A percentile compares a stretch with the other conserved stretches of the same genome.
Evolutionary conservation across 768 basidiomycete genomes (phyloP).

Genomic region (Gautieria morchelliformis): DNA sequence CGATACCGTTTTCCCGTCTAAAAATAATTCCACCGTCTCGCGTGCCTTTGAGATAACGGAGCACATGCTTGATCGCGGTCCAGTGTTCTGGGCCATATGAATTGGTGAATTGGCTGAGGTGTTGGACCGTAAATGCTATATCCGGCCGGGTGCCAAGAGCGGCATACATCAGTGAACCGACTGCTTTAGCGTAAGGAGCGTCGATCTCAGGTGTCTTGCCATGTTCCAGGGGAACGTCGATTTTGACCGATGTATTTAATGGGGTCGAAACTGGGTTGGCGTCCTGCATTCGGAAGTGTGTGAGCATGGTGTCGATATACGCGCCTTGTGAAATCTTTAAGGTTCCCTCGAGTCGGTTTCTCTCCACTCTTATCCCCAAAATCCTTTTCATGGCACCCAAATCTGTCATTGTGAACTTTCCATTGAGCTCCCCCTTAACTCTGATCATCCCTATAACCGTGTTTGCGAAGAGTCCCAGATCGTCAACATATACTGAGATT

Average conservation of each 20-base stretch:
- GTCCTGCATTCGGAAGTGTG: slow-evolving; percentile 3
- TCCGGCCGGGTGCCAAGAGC: slow-evolving; percentile 25
- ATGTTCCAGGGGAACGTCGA: background rate
- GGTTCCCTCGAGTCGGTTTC: slow-evolving; percentile 10
- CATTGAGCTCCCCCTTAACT: slow-evolving; percentile 8
- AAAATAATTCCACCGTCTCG: slow-evolving; percentile 8
- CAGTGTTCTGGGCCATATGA: slow-evolving; percentile 17
- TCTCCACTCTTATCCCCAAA: slow-evolving; percentile 29
- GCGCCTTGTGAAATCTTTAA: slow-evolving; percentile 6
- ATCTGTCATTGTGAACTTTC: slow-evolving; percentile 25
- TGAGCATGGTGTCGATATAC: slow-evolving; percentile 9
- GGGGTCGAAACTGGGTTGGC: slow-evolving; percentile 9
- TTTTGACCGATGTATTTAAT: slow-evolving; percentile 1
- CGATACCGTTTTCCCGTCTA: background rate
- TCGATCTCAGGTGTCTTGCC: background rate
- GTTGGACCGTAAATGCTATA: slow-evolving; percentile 20
- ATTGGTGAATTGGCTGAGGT: slow-evolving; percentile 17
- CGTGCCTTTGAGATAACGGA: slow-evolving; percentile 21
- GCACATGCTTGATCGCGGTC: slow-evolving; percentile 16
- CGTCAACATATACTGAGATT: slow-evolving; percentile 24
- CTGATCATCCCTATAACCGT: background rate
- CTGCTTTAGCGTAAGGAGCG: slow-evolving; percentile 16
- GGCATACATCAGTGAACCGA: slow-evolving; percentile 23
- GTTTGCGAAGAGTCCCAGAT: slow-evolving; percentile 15
- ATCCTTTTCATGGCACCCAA: no score